Evolutionary conservation across 2,329 filamentous ascomycete species (phyloP), one percentile per base, ranked within the genome.

Genomic region (Amylocarpus encephaloides): DNA sequence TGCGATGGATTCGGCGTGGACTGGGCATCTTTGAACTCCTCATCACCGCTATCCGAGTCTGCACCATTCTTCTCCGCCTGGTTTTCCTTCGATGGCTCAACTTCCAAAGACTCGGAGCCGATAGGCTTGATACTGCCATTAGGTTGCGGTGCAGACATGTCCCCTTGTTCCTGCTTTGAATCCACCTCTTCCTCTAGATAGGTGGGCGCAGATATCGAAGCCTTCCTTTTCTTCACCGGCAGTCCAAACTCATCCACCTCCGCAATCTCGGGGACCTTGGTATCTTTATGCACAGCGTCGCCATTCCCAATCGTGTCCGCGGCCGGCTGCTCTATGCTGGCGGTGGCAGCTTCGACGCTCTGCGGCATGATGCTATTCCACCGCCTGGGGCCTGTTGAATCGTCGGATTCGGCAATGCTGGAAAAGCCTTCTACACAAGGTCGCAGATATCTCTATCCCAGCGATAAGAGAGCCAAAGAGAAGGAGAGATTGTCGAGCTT

Each of bases 241-340:
- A 88, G 70, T 45, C 85, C 85, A 65, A 88, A 88, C 58, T 88
- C 85, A 66, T 88, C 85, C 52, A 82, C 69, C 61, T 84, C 79
- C 44, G 35, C 38, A 32, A 47, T 45, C 41, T 41, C 49, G 12
- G 43, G n/a, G 52, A 52, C 30, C 44, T 30, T 15, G 29, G 39
- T 57, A 52, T 50, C 38, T 33, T 52, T 56, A 53, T 59, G 54
- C 49, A 38, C 52, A 42, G 46, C 44, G 32, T 33, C 29, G n/a
- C 41, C 48, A 42, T 49, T 39, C 11, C 15, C 41, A 19, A 29
- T 47, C 13, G 16, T 38, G 10, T n/a, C 38, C 50, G 52, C 49
- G 52, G 49, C 47, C 45, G 52, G 53, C 49, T 49, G 50, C 48
- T 50, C 53, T 55, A 50, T 56, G 51, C 48, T 57, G 46, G 47